Evolutionary conservation across 768 basidiomycete genomes (phyloP).

Genomic region (Leucosporidium yakuticum): DNA sequence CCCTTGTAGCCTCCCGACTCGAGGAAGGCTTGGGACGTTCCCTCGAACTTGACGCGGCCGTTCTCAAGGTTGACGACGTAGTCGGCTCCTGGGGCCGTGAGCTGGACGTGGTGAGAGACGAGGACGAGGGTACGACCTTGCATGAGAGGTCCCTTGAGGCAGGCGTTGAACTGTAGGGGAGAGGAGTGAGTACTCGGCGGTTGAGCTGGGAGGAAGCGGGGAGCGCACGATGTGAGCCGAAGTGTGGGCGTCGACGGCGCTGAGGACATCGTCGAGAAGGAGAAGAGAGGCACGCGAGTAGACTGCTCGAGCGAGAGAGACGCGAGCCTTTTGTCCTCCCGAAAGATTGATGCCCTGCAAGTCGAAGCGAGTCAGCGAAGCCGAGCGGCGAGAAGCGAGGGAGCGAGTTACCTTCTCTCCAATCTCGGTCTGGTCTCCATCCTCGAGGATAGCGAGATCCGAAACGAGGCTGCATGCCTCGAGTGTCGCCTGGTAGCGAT

Average conservation of each 20-base stretch:
- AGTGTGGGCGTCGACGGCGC: slow-evolving; percentile 82
- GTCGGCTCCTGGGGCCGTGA: slow-evolving; percentile 77
- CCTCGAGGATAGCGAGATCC: slow-evolving; percentile 30
- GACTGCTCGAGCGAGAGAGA: slow-evolving; percentile 78
- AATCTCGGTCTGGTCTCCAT: slow-evolving; percentile 46
- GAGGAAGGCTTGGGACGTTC: slow-evolving; percentile 22
- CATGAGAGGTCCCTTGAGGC: slow-evolving; percentile 54
- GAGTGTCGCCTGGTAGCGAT: slow-evolving; percentile 44
- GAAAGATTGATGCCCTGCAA: slow-evolving; percentile 68
- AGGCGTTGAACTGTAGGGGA: slow-evolving; percentile 51
- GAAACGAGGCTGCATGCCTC: slow-evolving; percentile 11
- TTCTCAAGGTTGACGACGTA: slow-evolving; percentile 58
- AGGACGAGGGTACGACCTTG: slow-evolving; percentile 68
- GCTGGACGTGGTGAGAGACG: slow-evolving; percentile 86
- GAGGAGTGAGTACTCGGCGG: too few species aligned
- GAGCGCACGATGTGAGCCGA: slow-evolving; percentile 71
- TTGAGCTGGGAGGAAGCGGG: background rate
- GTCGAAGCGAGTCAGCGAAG: background rate
- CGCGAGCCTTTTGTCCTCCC: slow-evolving; percentile 71
- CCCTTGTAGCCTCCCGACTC: slow-evolving; percentile 25
- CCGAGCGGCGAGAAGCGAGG: slow-evolving; percentile 46
- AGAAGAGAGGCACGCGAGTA: slow-evolving; percentile 76
- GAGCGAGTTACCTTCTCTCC: slow-evolving; percentile 57
- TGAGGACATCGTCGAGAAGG: slow-evolving; percentile 61
- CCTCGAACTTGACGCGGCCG: slow-evolving; percentile 28